Evolutionary conservation across 441 rosid species (phyloP).

Genomic region (Aleurites moluccanus): DNA sequence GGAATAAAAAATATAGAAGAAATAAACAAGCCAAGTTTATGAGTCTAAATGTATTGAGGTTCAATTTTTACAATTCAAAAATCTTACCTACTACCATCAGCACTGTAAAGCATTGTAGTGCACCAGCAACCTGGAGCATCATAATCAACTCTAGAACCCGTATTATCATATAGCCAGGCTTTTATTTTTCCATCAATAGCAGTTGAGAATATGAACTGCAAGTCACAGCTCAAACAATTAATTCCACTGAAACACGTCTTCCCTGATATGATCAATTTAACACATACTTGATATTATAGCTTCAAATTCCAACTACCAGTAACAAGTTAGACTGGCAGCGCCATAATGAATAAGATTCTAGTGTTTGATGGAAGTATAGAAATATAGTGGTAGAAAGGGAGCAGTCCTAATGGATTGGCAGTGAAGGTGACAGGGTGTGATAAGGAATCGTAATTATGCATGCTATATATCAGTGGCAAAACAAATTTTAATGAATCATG

Average conservation of each 20-base stretch:
- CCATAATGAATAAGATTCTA: neutral
- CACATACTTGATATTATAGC: neutral
- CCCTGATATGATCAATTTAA: neutral
- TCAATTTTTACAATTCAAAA: neutral
- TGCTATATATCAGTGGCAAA: too few species aligned
- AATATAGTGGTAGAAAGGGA: neutral
- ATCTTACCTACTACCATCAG: conserved; percentile 77
- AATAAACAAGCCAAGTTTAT: conserved; percentile 9
- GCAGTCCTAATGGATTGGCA: neutral
- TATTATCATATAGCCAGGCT: conserved; percentile 87
- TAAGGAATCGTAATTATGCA: too few species aligned
- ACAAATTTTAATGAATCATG: neutral
- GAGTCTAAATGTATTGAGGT: conserved; percentile 9
- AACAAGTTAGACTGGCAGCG: neutral
- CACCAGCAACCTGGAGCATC: conserved; percentile 83
- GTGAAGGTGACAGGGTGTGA: neutral
- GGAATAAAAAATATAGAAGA: neutral
- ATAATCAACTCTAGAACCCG: conserved; percentile 83
- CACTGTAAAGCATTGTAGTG: conserved; percentile 87
- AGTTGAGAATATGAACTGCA: conserved; percentile 86
- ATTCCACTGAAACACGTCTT: conserved; percentile 3
- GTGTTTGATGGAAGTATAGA: neutral
- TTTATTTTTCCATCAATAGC: conserved; percentile 88
- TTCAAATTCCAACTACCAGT: neutral
- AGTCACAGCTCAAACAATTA: conserved; percentile 26